These are phyloP conservation scores for Sclerotinia spermophila DNA, from an alignment of 2,329 filamentous ascomycete genomes.

Conservation along the genomic window DNA sequence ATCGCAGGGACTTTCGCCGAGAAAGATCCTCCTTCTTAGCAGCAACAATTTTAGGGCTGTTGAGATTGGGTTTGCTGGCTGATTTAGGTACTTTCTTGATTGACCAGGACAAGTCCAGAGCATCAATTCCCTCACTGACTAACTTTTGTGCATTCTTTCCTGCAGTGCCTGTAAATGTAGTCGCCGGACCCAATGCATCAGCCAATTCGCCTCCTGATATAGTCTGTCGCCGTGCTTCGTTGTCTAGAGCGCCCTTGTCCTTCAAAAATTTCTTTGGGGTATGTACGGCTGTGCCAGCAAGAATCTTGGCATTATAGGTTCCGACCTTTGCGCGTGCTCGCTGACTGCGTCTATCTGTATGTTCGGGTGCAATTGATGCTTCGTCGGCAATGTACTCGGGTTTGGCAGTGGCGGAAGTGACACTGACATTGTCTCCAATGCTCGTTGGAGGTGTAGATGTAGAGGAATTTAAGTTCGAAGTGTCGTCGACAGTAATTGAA, in stretches of 20 bases:
- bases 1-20: constrained; percentile 41
- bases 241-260: constrained; percentile 34
- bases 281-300: constrained; percentile 59
- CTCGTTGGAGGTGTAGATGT: constrained; percentile 61
- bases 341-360: constrained; percentile 46
- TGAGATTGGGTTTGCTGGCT: constrained; percentile 30
- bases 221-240: constrained; percentile 42
- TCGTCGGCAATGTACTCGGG: constrained; percentile 25
- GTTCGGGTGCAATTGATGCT: constrained; percentile 15
- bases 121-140: constrained; percentile 44
- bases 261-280: constrained; percentile 43
- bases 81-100: constrained; percentile 40
- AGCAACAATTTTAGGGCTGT: constrained; percentile 34
- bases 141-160: constrained; percentile 33
- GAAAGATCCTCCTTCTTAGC: constrained; percentile 32
- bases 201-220: constrained; percentile 42
- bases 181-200: constrained; percentile 34
- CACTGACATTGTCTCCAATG: constrained; percentile 58
- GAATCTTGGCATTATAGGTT: constrained; percentile 63
- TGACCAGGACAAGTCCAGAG: constrained; percentile 46
- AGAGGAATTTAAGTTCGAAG: constrained; percentile 32
- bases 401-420: constrained; percentile 45
- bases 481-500: constrained; percentile 31
- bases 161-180: constrained; percentile 28
- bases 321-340: constrained; percentile 54